phyloP scores from a whole-genome alignment of 768 basidiomycete genomes.

The Naganishia friedmannii region DNA sequence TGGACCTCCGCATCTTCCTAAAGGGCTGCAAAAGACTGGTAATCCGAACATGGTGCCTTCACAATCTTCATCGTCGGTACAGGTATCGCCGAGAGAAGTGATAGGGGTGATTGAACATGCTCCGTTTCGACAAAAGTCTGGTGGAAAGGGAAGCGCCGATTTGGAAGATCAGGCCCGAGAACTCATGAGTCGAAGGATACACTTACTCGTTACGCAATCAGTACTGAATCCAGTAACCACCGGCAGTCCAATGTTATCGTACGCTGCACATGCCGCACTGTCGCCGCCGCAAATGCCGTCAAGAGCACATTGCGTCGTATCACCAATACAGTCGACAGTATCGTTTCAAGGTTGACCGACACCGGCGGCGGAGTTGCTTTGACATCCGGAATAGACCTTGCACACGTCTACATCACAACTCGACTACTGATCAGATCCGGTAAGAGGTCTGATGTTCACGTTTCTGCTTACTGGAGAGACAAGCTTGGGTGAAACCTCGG shows the following conservation, averaged over 20 bases:
- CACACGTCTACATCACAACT: not conserved
- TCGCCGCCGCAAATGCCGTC: not conserved
- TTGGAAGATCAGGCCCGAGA: not conserved
- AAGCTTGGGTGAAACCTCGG: not conserved
- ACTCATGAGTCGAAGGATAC: not conserved
- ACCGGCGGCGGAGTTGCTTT: not conserved
- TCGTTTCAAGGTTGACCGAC: not conserved
- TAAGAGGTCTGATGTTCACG: not conserved
- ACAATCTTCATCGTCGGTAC: not conserved
- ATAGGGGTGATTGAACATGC: not conserved
- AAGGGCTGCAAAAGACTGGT: conserved; percentile 2
- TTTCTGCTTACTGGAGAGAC: not conserved
- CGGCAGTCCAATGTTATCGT: not conserved
- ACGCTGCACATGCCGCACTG: not conserved
- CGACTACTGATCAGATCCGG: not conserved
- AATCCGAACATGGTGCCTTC: not conserved
- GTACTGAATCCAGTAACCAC: not conserved
- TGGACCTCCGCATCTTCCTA: conserved; percentile 4
- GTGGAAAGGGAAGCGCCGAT: not conserved
- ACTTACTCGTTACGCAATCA: not conserved
- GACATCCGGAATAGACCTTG: not conserved
- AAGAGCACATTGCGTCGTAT: not conserved
- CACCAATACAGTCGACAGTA: not conserved
- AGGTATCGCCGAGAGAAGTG: not conserved
- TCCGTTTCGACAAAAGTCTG: not conserved